Evolutionary conservation across 306 rosid genomes (phyloP).

Genomic region (Corylus americana): DNA sequence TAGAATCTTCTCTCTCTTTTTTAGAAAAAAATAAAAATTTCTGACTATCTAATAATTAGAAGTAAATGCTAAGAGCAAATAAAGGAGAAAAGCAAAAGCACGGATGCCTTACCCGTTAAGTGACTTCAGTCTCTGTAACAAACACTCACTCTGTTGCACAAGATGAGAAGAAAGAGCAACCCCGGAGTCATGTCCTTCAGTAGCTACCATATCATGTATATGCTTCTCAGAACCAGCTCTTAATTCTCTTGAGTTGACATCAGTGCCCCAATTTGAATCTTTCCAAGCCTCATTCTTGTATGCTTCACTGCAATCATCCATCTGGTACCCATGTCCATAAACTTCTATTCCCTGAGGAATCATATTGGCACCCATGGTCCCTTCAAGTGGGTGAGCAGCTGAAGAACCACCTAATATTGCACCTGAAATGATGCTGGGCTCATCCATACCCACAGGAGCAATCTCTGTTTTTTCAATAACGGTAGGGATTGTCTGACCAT

Average conservation of each 20-base stretch:
- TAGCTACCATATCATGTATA: not conserved
- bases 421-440: conserved; percentile 36
- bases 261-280: conserved; percentile 38
- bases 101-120: conserved; percentile 52
- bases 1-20: not conserved
- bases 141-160: conserved; percentile 48
- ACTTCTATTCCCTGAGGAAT: conserved; percentile 34
- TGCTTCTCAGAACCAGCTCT: conserved; percentile 31
- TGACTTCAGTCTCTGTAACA: conserved; percentile 72
- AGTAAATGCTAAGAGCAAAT: conserved; percentile 20
- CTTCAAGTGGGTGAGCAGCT: conserved; percentile 38
- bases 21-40: not conserved
- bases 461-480: conserved; percentile 31
- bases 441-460: conserved; percentile 35
- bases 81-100: conserved; percentile 8
- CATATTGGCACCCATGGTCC: conserved; percentile 24
- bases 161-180: conserved; percentile 54
- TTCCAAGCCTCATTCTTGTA: conserved; percentile 27
- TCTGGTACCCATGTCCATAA: conserved; percentile 45
- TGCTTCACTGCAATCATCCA: conserved; percentile 40
- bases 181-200: conserved; percentile 45
- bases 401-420: conserved; percentile 27
- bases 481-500: conserved; percentile 36
- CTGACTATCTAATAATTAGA: conserved; percentile 4
- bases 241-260: conserved; percentile 37